Evolutionary conservation across 257 asterid genomes (phyloP).

Genomic region (Nicotiana attenuata): DNA sequence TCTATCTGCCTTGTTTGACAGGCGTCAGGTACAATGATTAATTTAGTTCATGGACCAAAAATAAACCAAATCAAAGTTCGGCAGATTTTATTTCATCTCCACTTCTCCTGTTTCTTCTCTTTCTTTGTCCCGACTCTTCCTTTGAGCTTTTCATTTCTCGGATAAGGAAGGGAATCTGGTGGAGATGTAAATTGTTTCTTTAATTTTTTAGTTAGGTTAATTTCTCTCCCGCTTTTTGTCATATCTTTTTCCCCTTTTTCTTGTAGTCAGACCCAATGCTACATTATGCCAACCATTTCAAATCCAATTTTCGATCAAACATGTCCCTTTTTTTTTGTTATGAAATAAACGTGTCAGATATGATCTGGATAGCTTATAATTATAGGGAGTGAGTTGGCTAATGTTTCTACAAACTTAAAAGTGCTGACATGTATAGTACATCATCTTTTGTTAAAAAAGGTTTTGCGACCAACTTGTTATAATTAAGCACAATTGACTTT

Average conservation of each 20-base stretch:
- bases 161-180: background rate
- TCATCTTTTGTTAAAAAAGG: background rate
- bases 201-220: background rate
- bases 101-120: background rate
- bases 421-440: background rate
- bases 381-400: background rate
- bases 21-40: constrained; percentile 62
- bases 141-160: background rate
- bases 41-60: background rate
- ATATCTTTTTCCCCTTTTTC: background rate
- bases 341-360: background rate
- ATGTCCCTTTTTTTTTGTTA: background rate
- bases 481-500: background rate
- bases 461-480: background rate
- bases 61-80: background rate
- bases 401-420: background rate
- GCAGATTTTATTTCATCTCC: background rate
- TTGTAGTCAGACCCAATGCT: background rate
- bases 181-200: background rate
- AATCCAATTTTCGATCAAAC: background rate
- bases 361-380: background rate
- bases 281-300: background rate
- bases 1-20: constrained; percentile 88
- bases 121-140: background rate
- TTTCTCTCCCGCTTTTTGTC: background rate